Evolutionary conservation across 164 flowering plant genomes (phyloP), one percentile per base, ranked within the genome.

Genomic region (Echeveria elegans): DNA sequence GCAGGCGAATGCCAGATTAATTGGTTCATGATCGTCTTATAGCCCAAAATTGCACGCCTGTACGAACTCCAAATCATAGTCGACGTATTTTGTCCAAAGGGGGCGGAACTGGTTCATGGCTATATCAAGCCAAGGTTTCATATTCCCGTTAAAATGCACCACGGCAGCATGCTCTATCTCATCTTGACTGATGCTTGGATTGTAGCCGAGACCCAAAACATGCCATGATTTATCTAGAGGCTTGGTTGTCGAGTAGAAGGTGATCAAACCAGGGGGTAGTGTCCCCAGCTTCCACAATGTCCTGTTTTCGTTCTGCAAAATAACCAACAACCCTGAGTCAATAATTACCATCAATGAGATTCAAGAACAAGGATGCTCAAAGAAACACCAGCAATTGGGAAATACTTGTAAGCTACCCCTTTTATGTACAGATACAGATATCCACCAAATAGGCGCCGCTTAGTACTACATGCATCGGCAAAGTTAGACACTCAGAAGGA

Each of bases 101-200:
- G 81, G 80, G 58, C 70, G 70, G 38, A 74, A 82, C 67, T 79
- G 82, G 67, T 70, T 79, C 80, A 82, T 77, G 47, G 82, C 82
- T 26, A 82, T 82, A 62, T 82, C 85, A 37, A 79, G 82, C 85
- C 85, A 82, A 0, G 82, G 82, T 72, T 82, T 79, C 85, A 82
- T 82, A 30, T 82, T 82, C 56, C 85, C 83, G 59, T 82, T 82
- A 72, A 76, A 82, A 75, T 82, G 85, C 70, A 82, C 80, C 26
- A 82, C 82, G 9, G 81, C 81, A 26, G 81, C 83, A 65, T 77
- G 78, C 31, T 32, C 48, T 18, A 79, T 82, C 74, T 82, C 85
- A 15, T 77, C 85, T 81, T 72, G 65, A 78, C 85, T 52, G 19
- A 79, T 79, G 82, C 85, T 79, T 52, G 82, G 83, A 68, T 77